Evolutionary conservation across 2,329 filamentous ascomycete species (phyloP), one percentile per base, ranked within the genome.

Genomic region (Hypoxylon sp.): DNA sequence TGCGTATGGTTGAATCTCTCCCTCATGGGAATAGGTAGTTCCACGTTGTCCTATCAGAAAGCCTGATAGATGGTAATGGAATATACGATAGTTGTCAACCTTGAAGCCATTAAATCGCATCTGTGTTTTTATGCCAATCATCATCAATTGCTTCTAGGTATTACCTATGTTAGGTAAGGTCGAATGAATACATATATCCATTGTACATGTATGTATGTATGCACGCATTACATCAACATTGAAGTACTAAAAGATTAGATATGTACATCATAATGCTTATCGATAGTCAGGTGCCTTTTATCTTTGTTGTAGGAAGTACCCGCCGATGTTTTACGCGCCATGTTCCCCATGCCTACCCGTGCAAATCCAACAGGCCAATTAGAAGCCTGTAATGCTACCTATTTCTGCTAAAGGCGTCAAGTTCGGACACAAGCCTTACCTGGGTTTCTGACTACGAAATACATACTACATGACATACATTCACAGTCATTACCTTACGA

Each of bases 341-440:
- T 64, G 34, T 64, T 43, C 52, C 68, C 62, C 28, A 41, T 57
- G 28, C 45, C 36, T 67, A 45, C 60, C 55, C 55, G 38, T 65
- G 62, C 55, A 23, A 50, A 17, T 65, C 60, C 59, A 49, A 68
- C 60, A 36, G 38, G 49, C 65, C 65, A 70, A 66, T 70, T 57
- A 68, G 17, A 55, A 41, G 23, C 30, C 21, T 17, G n/a, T 53
- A 52, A 46, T 21, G 51, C 50, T 60, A 36, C 36, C 32, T 60
- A 38, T 43, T 58, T 53, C 34, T 51, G 36, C 38, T 53, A 61
- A 63, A 60, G 36, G 32, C 57, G 21, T 67, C 65, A 50, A 34
- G 10, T 52, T 43, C 45, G 64, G 38, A 59, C 50, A 23, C 52
- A 57, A 63, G 59, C 58, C 58, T 68, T 56, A 36, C 49, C 49